Base-by-base conservation (phyloP, 2,329 filamentous ascomycete species). In the Penicillium sp. region DNA sequence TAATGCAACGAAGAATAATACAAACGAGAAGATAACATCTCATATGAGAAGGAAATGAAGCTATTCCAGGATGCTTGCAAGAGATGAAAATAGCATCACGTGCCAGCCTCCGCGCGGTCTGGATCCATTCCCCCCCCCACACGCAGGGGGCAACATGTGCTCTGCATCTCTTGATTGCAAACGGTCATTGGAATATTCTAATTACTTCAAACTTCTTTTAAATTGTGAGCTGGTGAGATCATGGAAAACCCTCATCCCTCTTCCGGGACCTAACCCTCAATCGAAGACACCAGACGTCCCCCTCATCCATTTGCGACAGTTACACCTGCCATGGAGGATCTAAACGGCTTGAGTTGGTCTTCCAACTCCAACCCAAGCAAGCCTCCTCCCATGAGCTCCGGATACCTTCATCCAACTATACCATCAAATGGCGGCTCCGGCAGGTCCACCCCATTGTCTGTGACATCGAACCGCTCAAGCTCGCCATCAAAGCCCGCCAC, bases 261-360 rank as follows among this genome's bases (percentile, higher is more conserved):
- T 47, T 46, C 52, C 41, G 54, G 46, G 50, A 50, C 40, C 52
- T 58, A 48, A 51, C 61, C 62, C 65, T 65, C 58, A 61, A 57
- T 26, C 51, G 41, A 56, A 47, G 34, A 46, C 50, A 59, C 59
- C 59, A 64, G 60, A 65, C 61, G 49, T 44, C 52, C 46, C 50
- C 52, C 44, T 50, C 42, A 45, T 39, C 51, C 50, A 8, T 44
- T 53, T 27, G 36, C 44, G 39, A 52, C 54, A 44, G 39, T 18
- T 18, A 27, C 41, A 30, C 61, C 56, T 58, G 57, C 52, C 50
- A 79, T 79, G 77, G 76, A 79, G 47, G 77, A 79, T 59, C 68
- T 79, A 36, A 75, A 70, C 53, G 76, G 77, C 48, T 63, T 79
- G 61, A 74, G 70, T 60, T 79, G 77, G 76, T 71, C 64, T 40